phyloP scores from a whole-genome alignment of 2,329 filamentous ascomycete species.

The Amesomyces nigricolor region DNA sequence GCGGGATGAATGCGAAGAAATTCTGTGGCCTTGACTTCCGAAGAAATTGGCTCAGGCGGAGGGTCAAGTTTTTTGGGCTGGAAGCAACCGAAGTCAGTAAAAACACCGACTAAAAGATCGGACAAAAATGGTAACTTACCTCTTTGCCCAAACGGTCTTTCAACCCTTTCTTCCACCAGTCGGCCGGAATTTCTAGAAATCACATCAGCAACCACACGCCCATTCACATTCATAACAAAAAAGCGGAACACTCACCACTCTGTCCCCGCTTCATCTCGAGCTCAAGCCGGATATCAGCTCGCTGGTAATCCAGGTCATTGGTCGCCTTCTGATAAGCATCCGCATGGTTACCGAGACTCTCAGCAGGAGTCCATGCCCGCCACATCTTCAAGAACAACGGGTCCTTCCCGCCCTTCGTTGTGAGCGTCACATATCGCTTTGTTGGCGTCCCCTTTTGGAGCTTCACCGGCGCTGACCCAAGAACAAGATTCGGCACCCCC shows the following conservation, averaged over 20 bases:
- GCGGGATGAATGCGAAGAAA: slow-evolving; percentile 20
- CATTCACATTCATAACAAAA: too few species aligned
- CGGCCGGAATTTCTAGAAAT: slow-evolving; percentile 17
- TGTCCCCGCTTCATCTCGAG: slow-evolving; percentile 21
- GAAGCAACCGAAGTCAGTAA: slow-evolving; percentile 1
- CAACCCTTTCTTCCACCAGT: slow-evolving; percentile 22
- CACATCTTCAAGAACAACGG: slow-evolving; percentile 22
- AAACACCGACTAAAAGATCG: background rate
- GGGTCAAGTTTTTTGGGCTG: slow-evolving; percentile 9
- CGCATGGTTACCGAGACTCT: slow-evolving; percentile 24
- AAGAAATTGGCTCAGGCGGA: slow-evolving; percentile 19
- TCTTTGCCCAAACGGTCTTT: slow-evolving; percentile 5
- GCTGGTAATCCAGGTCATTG: slow-evolving; percentile 19
- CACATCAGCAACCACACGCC: slow-evolving; percentile 3
- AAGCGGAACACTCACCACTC: slow-evolving; percentile 4
- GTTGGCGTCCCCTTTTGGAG: slow-evolving; percentile 24
- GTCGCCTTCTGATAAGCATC: slow-evolving; percentile 22
- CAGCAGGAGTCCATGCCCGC: slow-evolving; percentile 23
- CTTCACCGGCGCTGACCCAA: slow-evolving; percentile 20
- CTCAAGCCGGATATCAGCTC: slow-evolving; percentile 22
- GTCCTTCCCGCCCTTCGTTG: slow-evolving; percentile 21
- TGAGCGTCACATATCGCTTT: slow-evolving; percentile 23
- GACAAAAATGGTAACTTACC: background rate
- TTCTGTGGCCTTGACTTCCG: slow-evolving; percentile 18
- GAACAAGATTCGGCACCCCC: slow-evolving; percentile 23